These are phyloP conservation scores for Sphaerulina populicola DNA, from an alignment of 2,329 filamentous ascomycete species.

Conservation along the genomic window DNA sequence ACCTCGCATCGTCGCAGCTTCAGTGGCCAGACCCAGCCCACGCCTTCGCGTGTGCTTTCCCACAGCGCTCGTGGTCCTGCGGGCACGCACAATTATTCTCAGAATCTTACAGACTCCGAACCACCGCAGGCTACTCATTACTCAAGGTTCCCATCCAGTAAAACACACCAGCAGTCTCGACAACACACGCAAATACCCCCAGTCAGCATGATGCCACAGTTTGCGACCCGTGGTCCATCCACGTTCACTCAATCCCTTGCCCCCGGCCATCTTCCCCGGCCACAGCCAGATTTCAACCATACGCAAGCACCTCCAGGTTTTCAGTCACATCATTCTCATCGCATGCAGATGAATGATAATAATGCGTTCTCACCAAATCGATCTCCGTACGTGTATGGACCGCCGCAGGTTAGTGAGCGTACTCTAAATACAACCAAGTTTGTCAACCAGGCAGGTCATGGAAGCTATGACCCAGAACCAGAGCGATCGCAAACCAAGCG, in stretches of 20 bases:
- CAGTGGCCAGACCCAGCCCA: background rate
- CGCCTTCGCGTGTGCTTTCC: background rate
- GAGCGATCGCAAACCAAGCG: conserved; percentile 4
- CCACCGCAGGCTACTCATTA: background rate
- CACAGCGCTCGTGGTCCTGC: conserved; percentile 6
- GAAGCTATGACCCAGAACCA: background rate
- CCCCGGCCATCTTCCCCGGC: background rate
- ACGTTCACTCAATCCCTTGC: background rate
- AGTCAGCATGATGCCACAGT: conserved; percentile 1
- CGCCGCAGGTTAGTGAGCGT: conserved; percentile 1
- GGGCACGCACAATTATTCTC: conserved; percentile 7
- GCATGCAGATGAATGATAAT: background rate
- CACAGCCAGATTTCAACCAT: background rate
- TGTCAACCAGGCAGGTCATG: background rate
- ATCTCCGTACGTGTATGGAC: background rate
- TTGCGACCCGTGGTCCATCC: conserved; percentile 3
- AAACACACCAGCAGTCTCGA: background rate
- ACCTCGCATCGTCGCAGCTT: conserved; percentile 1
- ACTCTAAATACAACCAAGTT: background rate
- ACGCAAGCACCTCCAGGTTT: conserved; percentile 1
- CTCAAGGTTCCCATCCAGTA: background rate
- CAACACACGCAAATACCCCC: background rate
- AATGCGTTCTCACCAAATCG: background rate
- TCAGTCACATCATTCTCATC: background rate
- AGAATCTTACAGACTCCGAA: background rate